Evolutionary conservation across 1,139 yeast genomes (phyloP).

Genomic region (Hyphopichia buzzinii): DNA sequence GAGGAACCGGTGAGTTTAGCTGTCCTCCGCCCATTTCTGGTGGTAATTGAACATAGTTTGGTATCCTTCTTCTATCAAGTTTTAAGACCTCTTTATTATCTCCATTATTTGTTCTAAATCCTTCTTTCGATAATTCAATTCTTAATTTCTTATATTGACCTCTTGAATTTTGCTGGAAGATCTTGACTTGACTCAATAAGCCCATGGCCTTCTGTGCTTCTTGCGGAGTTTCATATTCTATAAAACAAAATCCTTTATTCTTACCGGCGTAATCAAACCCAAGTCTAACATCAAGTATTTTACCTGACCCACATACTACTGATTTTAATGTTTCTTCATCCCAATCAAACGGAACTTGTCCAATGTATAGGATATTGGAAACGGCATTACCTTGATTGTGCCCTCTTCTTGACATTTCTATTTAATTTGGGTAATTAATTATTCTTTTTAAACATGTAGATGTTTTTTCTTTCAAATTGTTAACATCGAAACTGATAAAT

Average conservation of each 20-base stretch:
- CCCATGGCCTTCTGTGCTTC: constrained; percentile 52
- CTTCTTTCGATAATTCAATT: constrained; percentile 63
- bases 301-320: constrained; percentile 65
- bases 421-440: no score
- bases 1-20: constrained; percentile 6
- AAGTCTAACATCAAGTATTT: constrained; percentile 59
- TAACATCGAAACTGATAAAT: no score
- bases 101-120: constrained; percentile 39
- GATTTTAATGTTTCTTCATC: constrained; percentile 51
- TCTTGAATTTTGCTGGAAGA: constrained; percentile 35
- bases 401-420: constrained; percentile 10
- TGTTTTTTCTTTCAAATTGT: neutral
- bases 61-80: constrained; percentile 44
- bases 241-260: constrained; percentile 63
- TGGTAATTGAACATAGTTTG: constrained; percentile 56
- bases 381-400: constrained; percentile 1
- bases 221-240: constrained; percentile 51
- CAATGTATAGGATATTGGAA: constrained; percentile 51
- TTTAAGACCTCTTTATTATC: constrained; percentile 38
- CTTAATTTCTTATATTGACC: constrained; percentile 40
- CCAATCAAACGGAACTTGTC: constrained; percentile 67
- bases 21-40: constrained; percentile 37
- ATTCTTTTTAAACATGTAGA: no score
- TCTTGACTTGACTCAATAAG: constrained; percentile 41
- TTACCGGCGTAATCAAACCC: constrained; percentile 63